Conservation (phyloP, 768 basidiomycete genomes). For the Kwoniella pini region DNA sequence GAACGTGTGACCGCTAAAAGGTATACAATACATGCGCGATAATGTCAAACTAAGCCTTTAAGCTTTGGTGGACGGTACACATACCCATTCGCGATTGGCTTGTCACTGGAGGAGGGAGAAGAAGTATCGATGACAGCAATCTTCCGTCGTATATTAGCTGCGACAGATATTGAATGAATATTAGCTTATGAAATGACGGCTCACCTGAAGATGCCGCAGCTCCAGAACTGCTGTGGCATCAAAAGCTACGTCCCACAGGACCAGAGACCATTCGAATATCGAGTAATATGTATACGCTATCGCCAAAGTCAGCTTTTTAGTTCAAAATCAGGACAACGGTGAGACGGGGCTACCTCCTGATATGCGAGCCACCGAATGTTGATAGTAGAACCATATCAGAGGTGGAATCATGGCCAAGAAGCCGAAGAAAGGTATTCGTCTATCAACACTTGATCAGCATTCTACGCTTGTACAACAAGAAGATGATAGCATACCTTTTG, state of each 20-base stretch:
- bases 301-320: background rate
- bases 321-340: background rate
- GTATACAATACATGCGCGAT: conserved; percentile 4
- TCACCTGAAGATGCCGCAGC: conserved; percentile 34
- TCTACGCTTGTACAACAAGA: no score
- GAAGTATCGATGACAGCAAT: conserved; percentile 26
- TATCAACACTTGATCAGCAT: background rate
- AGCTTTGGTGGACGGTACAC: background rate
- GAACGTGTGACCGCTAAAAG: background rate
- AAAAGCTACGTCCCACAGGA: conserved; percentile 50
- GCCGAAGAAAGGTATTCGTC: conserved; percentile 59
- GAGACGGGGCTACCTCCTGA: conserved; percentile 65
- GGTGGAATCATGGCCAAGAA: conserved; percentile 73
- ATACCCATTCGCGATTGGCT: conserved; percentile 13
- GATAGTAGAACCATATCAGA: conserved; percentile 78
- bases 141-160: no score
- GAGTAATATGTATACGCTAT: conserved; percentile 81
- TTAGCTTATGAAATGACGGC: background rate
- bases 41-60: conserved; percentile 4
- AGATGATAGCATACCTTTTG: conserved; percentile 18
- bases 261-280: conserved; percentile 76
- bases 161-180: background rate
- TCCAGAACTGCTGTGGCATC: conserved; percentile 42
- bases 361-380: conserved; percentile 75
- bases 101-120: background rate